These are phyloP conservation scores for Candida taoyuanica DNA, from an alignment of 805 yeast species.

Conservation along the genomic window DNA sequence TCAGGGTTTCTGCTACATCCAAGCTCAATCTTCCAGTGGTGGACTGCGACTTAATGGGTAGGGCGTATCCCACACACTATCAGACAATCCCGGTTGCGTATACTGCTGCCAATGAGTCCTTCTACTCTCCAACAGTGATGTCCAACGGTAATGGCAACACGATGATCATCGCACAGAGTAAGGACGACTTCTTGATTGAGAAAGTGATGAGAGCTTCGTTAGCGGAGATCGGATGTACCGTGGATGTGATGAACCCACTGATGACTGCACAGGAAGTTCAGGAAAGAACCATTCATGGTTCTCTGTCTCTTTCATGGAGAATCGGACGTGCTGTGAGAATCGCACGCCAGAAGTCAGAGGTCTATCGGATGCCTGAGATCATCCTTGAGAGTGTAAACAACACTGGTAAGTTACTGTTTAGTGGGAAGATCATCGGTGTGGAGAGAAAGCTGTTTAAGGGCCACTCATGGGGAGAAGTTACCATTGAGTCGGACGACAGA, in stretches of 20 bases:
- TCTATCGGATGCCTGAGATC: conserved; percentile 31
- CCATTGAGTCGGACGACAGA: conserved; percentile 26
- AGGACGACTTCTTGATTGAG: conserved; percentile 33
- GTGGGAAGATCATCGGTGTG: conserved; percentile 41
- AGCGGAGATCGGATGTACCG: conserved; percentile 39
- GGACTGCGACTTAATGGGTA: conserved; percentile 42
- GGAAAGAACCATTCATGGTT: conserved; percentile 26
- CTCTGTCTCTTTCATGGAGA: conserved; percentile 42
- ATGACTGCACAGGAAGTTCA: conserved; percentile 30
- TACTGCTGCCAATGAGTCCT: conserved; percentile 21
- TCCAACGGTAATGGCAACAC: conserved; percentile 41
- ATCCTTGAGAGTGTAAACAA: conserved; percentile 38
- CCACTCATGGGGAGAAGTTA: conserved; percentile 42
- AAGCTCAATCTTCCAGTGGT: conserved; percentile 30
- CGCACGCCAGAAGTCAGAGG: conserved; percentile 34
- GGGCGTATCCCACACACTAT: conserved; percentile 43
- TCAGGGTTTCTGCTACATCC: conserved; percentile 18
- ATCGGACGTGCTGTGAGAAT: conserved; percentile 40
- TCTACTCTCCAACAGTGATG: conserved; percentile 27
- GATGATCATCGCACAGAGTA: conserved; percentile 30
- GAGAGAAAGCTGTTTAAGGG: conserved; percentile 39
- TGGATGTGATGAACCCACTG: conserved; percentile 30
- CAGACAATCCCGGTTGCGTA: conserved; percentile 30
- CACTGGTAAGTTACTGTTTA: conserved; percentile 32
- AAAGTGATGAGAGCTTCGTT: conserved; percentile 38